phyloP scores from a whole-genome alignment of 1,139 yeast genomes.

The Geotrichum restrictum region DNA sequence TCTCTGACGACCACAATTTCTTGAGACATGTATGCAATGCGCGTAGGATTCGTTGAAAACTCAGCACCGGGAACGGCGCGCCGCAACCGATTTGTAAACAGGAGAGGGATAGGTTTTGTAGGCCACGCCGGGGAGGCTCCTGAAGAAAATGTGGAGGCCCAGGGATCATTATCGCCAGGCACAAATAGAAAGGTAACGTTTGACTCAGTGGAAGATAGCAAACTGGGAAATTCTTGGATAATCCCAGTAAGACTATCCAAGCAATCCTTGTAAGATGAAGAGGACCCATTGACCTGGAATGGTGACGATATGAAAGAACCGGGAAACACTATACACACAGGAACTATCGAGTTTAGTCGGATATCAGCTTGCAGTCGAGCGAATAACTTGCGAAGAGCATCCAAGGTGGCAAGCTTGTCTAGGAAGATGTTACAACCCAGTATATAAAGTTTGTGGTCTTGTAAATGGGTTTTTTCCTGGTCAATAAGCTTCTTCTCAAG shows the following conservation, averaged over 20 bases:
- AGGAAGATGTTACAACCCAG: constrained; percentile 72
- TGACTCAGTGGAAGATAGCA: constrained; percentile 31
- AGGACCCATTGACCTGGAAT: constrained; percentile 48
- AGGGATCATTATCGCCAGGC: constrained; percentile 92
- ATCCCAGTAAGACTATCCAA: constrained; percentile 68
- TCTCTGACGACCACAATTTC: constrained; percentile 75
- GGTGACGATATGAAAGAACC: constrained; percentile 75
- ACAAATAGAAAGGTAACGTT: constrained; percentile 58
- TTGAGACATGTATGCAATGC: constrained; percentile 75
- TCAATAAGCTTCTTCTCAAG: constrained; percentile 53
- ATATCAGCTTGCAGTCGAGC: constrained; percentile 45
- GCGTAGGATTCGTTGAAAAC: constrained; percentile 75
- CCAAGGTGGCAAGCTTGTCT: constrained; percentile 55
- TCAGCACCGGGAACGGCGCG: constrained; percentile 61
- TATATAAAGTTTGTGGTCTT: constrained; percentile 57
- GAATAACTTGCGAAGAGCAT: constrained; percentile 60
- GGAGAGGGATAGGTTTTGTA: constrained; percentile 60
- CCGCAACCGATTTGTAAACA: constrained; percentile 64
- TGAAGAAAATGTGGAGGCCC: constrained; percentile 71
- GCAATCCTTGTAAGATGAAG: constrained; percentile 57
- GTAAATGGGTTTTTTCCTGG: constrained; percentile 51
- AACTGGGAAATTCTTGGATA: constrained; percentile 47
- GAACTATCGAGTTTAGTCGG: constrained; percentile 42
- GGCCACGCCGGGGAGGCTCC: constrained; percentile 72
- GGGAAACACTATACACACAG: constrained; percentile 56